Evolutionary conservation across 208 protist genomes (phyloP).

Genomic region (Trypanosoma cruzi): DNA sequence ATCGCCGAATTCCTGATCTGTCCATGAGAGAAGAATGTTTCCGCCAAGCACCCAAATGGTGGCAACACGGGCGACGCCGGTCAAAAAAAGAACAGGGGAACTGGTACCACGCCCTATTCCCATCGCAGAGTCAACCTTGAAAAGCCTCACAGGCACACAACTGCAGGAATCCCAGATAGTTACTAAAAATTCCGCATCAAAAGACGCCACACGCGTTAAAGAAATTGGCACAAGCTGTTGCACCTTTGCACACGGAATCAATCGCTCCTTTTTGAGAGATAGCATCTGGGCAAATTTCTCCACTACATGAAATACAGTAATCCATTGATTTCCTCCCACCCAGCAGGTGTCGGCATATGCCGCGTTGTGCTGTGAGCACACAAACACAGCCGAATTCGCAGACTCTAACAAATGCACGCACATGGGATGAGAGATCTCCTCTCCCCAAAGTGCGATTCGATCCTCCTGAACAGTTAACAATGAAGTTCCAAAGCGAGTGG

Average conservation of each 20-base stretch:
- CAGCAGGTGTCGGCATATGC: constrained; percentile 11
- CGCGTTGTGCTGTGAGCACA: not conserved
- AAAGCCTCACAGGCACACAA: constrained; percentile 15
- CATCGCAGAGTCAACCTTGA: constrained; percentile 27
- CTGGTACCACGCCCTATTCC: not conserved
- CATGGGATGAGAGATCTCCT: not conserved
- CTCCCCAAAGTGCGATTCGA: constrained; percentile 11
- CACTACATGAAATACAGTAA: constrained; percentile 21
- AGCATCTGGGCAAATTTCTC: not conserved
- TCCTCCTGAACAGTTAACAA: constrained; percentile 14
- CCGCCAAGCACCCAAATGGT: constrained; percentile 15
- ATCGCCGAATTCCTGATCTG: constrained; percentile 7
- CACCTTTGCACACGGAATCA: constrained; percentile 21
- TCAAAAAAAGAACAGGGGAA: constrained; percentile 3
- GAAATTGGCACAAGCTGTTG: constrained; percentile 12
- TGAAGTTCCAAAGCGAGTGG: not conserved
- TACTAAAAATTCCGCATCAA: constrained; percentile 26
- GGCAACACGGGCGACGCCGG: not conserved
- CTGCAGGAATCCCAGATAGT: constrained; percentile 27
- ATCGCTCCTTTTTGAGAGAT: constrained; percentile 14
- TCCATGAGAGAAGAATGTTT: constrained; percentile 9
- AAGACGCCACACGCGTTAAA: constrained; percentile 11
- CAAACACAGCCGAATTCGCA: constrained; percentile 3
- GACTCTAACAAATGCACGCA: constrained; percentile 5
- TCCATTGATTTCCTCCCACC: constrained; percentile 21